Base-by-base conservation (phyloP, 768 basidiomycete genomes). In the Wakefieldia striispora region DNA sequence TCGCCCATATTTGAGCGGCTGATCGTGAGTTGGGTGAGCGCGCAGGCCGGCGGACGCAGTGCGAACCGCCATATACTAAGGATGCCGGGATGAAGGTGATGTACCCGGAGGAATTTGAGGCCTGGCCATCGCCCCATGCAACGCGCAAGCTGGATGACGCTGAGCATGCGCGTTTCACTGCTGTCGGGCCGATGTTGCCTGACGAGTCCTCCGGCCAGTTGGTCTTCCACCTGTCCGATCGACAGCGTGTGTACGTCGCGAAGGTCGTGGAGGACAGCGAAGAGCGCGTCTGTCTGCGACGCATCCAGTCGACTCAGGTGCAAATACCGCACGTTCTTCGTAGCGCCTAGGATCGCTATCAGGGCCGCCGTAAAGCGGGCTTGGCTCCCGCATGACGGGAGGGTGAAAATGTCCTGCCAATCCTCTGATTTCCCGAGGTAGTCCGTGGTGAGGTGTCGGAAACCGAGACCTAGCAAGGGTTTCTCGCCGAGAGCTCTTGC, bases 1-100 rank as follows among this genome's bases (percentile, higher is more conserved):
- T 62, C 61, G 17, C 47, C 23, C 39, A 63, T 21, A 12, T 40
- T 40, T 1, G 61, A 63, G 3, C 40, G 47, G 2, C 48, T 42
- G 45, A 62, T 45, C n/a, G 35, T 14, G 36, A 62, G 61, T 2
- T 57, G 57, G 4, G 58, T 62, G n/a, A 60, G 43, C 19, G 49
- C 20, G 44, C 56, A 61, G 13, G n/a, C 20, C 0, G 61, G 58
- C 9, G 53, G 46, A 10, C 61, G 54, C 4, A 63, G 40, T 0
- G 43, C 37, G 6, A 54, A 44, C 4, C 61, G 53, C 49, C 55
- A 53, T 16, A 63, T 24, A 7, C 48, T 14, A 7, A 54, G 35
- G 3, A 40, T 26, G 1, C 50, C 40, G 1, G 59, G 45, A 34
- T 62, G 57, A 39, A 61, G 47, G 43, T 57, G 53, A 2, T 54